These are phyloP conservation scores for Lyophyllum decastes DNA, from an alignment of 768 basidiomycete species.

Conservation along the genomic window DNA sequence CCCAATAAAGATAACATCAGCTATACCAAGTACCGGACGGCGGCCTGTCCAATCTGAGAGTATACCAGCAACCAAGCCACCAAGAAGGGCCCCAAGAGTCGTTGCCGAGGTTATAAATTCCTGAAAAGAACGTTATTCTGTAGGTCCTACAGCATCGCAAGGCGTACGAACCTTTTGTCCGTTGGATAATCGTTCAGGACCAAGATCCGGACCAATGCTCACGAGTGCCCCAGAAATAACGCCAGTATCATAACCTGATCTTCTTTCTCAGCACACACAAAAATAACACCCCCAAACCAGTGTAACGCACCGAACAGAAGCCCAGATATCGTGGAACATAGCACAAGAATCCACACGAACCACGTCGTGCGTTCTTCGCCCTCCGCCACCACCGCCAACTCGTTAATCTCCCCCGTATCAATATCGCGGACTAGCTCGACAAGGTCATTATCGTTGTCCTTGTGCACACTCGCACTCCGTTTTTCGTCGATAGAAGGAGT, in stretches of 20 bases:
- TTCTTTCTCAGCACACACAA: not conserved
- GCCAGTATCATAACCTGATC: constrained; percentile 76
- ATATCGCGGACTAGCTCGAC: constrained; percentile 22
- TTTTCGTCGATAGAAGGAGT: constrained; percentile 16
- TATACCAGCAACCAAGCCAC: constrained; percentile 70
- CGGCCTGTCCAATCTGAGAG: constrained; percentile 74
- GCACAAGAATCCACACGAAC: constrained; percentile 80
- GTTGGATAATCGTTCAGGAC: constrained; percentile 54
- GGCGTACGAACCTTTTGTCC: constrained; percentile 55
- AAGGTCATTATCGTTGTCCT: constrained; percentile 16
- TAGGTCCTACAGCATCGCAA: not conserved
- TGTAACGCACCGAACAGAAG: constrained; percentile 64
- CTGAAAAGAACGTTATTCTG: constrained; percentile 29
- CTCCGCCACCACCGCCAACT: constrained; percentile 59
- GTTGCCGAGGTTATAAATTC: constrained; percentile 83
- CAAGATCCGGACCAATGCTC: constrained; percentile 67
- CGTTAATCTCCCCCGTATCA: constrained; percentile 58
- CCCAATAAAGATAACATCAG: constrained; percentile 72
- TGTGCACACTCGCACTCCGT: not conserved
- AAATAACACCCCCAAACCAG: not conserved
- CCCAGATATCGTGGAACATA: constrained; percentile 75
- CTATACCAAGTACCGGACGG: constrained; percentile 61
- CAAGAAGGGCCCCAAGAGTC: constrained; percentile 75
- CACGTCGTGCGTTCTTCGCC: constrained; percentile 67
- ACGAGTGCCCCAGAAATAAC: constrained; percentile 83